phyloP scores from a whole-genome alignment of 768 basidiomycete species.

The Lactifluus echinatus region DNA sequence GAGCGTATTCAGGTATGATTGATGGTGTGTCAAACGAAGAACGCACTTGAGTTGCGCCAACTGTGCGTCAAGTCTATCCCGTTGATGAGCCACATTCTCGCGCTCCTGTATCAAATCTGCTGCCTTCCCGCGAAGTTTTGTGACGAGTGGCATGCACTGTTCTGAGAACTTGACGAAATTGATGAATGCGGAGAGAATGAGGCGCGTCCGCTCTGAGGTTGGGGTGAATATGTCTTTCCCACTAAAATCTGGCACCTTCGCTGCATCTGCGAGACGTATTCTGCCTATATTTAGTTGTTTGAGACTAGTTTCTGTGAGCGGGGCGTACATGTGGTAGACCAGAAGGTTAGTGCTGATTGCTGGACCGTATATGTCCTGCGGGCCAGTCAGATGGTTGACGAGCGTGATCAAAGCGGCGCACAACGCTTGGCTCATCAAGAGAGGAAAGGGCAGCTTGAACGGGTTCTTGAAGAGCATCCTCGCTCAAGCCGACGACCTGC shows the following conservation, averaged over 20 bases:
- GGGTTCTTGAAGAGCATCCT: conserved; percentile 50
- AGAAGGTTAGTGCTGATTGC: conserved; percentile 56
- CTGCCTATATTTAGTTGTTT: conserved; percentile 28
- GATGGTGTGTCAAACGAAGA: background rate
- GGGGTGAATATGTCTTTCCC: conserved; percentile 67
- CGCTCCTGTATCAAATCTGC: conserved; percentile 50
- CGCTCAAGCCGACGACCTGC: conserved; percentile 57
- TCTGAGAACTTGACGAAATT: conserved; percentile 90
- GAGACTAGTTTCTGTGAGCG: background rate
- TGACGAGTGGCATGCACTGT: conserved; percentile 56
- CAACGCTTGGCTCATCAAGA: conserved; percentile 43
- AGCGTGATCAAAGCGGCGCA: conserved; percentile 25
- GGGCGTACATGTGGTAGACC: conserved; percentile 57
- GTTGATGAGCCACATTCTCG: conserved; percentile 43
- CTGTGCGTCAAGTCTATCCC: conserved; percentile 41
- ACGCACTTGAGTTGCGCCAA: conserved; percentile 51
- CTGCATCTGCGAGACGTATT: conserved; percentile 61
- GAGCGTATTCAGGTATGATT: background rate
- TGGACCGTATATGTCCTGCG: conserved; percentile 56
- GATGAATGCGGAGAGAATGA: conserved; percentile 79
- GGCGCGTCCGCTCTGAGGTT: conserved; percentile 63
- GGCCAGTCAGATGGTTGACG: background rate
- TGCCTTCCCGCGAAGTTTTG: conserved; percentile 53
- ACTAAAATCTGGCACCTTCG: conserved; percentile 69
- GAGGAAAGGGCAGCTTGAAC: conserved; percentile 45